Evolutionary conservation across 805 yeast species (phyloP), one percentile per base, ranked within the genome.

Genomic region (Pichia eremophila): DNA sequence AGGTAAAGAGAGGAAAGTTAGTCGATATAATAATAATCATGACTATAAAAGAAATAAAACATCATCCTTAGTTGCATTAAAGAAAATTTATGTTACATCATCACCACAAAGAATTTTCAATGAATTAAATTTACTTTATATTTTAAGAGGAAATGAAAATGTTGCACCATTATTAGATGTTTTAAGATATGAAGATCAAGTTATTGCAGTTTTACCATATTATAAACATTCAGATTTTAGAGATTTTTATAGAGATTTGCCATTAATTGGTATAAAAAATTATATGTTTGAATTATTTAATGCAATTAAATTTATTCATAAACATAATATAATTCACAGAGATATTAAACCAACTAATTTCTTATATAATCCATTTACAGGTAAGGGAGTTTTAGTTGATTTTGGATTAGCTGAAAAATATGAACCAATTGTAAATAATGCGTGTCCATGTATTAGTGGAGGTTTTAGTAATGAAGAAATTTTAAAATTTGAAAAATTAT

Each of bases 101-200:
- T 88, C 97, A 8, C 97, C 98, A 0, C 82, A 79, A 52, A 75
- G 99, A 64, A 91, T 93, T 40, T 80, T 78, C 56, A 90, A 90
- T 62, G 99, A 93, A 64, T 74, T 93, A 53, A 83, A 83, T 53
- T 68, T 93, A 42, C 71, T 93, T 32, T 83, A 84, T 60, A 75
- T 74, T 51, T 64, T 87, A 44, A 73, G 82, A 8, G 86, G 86
- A 0, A 79, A 83, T 52, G 71, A 77, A 0, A 78, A 82, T 52
- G 88, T 93, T 31, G 95, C 96, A 1, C 96, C 97, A 1, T 68
- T 93, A 45, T 74, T 91, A 41, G 96, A 95, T 57, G 96, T 95
- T 0, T 64, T 88, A 46, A 72, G 99, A 51, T 75, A 76, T 58
- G 85, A 85, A 57, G 99, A 93, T 64, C 98, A 93, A 68, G 95